Base-by-base conservation (phyloP, 2,329 filamentous ascomycete genomes). In the Beauveria sp. region DNA sequence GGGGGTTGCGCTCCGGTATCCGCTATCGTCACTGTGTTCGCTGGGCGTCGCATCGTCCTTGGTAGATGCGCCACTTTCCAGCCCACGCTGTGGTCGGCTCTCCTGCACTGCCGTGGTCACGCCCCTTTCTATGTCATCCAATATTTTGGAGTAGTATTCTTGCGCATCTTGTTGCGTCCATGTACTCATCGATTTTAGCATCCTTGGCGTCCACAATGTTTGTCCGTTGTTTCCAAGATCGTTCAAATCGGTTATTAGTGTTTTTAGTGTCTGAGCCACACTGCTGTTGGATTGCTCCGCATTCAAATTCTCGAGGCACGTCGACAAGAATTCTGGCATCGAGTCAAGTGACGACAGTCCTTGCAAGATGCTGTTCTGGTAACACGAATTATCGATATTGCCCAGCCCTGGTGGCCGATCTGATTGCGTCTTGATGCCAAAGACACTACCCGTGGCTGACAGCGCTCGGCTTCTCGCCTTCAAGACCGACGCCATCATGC, bases 91-190 rank as follows among this genome's bases (percentile, higher is more conserved):
- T 12, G 66, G 68, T 14, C 67, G 68, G 14, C 61, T 59, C 24
- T 62, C 65, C 6, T 71, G 68, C 20, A 73, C 68, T 51, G 80
- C 80, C 65, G 80, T 82, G 22, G 79, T 76, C 46, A 91, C 79
- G 69, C 96, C 91, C 68, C 88, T 88, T 68, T 97, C 91, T 30
- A 96, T 79, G 67, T 92, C 87, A 66, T 93, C 91, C 53, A 97
- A 74, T 16, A 99, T 81, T 69, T 93, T 96, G 18, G 91, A 93
- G 68, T 90, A 97, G 72, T 97, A 99, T 73, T 99, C 94, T 71
- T 97, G 94, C 5, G 94, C 94, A 75, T 99, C 94, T 74, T 99
- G 94, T 71, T 97, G 94, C 67, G 96, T 90, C 84, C 90, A 96
- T 34, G 90, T 96, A 73, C 88, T 93, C 88, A 97, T 96, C 10